Base-by-base conservation (phyloP, 352 stramenopile genomes). In the Globisporangium emineosum region DNA sequence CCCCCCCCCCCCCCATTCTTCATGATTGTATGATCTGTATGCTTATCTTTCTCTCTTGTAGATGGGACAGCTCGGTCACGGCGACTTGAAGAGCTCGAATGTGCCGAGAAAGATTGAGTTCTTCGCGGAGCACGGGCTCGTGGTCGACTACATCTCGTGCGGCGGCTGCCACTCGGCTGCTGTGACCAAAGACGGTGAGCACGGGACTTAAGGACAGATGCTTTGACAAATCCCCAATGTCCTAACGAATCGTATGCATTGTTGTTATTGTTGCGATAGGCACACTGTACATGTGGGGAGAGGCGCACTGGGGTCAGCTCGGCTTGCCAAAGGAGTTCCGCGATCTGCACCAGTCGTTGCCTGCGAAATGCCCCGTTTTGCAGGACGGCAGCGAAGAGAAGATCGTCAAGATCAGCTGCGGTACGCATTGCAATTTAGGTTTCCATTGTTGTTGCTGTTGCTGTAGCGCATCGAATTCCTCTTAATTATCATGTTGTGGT, bases 31-130 rank as follows among this genome's bases (percentile, higher is more conserved):
- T 19, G 23, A 27, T 35, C 8, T 3, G 57, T 4, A 40, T 15
- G 25, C 42, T 9, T 25, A 27, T 25, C 12, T 50, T 40, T 10
- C 0, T 12, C 3, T 51, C 10, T 57, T 65, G 23, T 49, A 94
- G 81, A 91, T 93, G 81, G 86, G 86, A 10, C 83, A 93, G 69
- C 70, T 94, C 23, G 86, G 86, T 35, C 82, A 91, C 50, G 83
- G 79, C 64, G 71, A 91, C 55, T 73, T 91, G 43, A 92, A 89
- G 72, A 91, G 79, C 73, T 83, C 83, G 17, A 88, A 77, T 37
- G 66, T 66, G 58, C 86, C 86, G 25, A 71, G 71, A 29, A 77
- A 74, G 37, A 81, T 94, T 29, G 62, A 76, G 49, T 94, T 86
- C 61, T 94, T 94, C 45, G 69, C 68, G 12, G 32, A 83, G 6